A percentile compares a stretch with the other conserved stretches of the same genome.
These are phyloP conservation scores for Diaporthe eres DNA, from an alignment of 2,329 filamentous ascomycete species.

Conservation along the genomic window DNA sequence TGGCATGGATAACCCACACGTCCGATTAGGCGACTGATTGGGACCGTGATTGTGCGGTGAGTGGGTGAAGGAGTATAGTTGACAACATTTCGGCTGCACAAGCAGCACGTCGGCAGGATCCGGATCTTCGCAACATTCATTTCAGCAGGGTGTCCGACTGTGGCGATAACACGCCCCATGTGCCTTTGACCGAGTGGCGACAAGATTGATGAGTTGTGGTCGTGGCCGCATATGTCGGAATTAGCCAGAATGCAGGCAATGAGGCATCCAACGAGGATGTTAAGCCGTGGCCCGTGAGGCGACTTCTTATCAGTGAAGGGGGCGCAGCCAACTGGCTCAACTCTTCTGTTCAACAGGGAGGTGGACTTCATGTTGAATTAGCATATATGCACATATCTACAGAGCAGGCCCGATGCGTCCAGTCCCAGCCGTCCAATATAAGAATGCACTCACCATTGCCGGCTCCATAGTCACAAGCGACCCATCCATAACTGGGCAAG, in stretches of 20 bases:
- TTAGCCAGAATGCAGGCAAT: conserved; percentile 26
- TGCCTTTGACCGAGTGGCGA: conserved; percentile 24
- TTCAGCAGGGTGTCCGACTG: background rate
- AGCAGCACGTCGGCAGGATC: background rate
- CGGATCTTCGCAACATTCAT: background rate
- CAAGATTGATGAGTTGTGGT: background rate
- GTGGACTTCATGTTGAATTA: conserved; percentile 12
- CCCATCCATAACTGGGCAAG: background rate
- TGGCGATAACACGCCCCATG: background rate
- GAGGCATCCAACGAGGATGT: background rate
- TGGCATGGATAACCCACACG: background rate
- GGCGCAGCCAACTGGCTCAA: conserved; percentile 13
- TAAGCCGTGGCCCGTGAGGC: background rate
- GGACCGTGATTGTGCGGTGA: background rate
- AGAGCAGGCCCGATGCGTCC: conserved; percentile 8
- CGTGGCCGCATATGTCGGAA: background rate
- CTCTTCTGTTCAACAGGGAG: background rate
- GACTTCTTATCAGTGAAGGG: conserved; percentile 4
- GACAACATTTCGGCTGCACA: background rate
- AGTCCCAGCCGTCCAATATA: conserved; percentile 1
- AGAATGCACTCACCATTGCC: conserved; percentile 30
- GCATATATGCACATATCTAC: conserved; percentile 24
- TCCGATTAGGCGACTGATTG: background rate
- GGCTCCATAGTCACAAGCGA: background rate
- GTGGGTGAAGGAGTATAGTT: background rate